A percentile compares a stretch with the other conserved stretches of the same genome.
phyloP scores from a whole-genome alignment of 2,329 filamentous ascomycete genomes.

The Knufia petricola region DNA sequence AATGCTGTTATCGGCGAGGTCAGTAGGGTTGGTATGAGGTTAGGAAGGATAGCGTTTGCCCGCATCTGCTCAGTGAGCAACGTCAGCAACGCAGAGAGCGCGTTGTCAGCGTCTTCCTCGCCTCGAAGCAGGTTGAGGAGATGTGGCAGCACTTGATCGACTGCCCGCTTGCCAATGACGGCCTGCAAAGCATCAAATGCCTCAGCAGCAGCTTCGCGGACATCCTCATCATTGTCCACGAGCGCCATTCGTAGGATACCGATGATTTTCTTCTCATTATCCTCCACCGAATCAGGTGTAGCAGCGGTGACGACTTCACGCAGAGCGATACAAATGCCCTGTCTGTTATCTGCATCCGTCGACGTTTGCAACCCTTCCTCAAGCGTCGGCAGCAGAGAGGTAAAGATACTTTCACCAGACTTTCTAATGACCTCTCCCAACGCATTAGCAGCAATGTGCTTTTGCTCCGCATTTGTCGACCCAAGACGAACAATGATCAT shows the following conservation, averaged over 20 bases:
- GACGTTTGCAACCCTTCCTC: constrained; percentile 84
- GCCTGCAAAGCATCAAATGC: constrained; percentile 93
- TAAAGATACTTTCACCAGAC: constrained; percentile 85
- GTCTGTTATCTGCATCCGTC: constrained; percentile 83
- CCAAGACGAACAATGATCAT: constrained; percentile 88
- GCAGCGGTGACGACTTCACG: constrained; percentile 88
- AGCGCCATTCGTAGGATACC: constrained; percentile 87
- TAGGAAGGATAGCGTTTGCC: constrained; percentile 93
- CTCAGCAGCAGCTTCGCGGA: constrained; percentile 90
- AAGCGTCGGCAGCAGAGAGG: constrained; percentile 78
- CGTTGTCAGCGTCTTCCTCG: constrained; percentile 81
- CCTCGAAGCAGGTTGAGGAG: constrained; percentile 81
- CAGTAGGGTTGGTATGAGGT: constrained; percentile 86
- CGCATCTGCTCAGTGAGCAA: constrained; percentile 86
- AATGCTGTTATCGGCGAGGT: constrained; percentile 85
- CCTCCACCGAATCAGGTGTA: constrained; percentile 76
- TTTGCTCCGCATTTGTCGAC: constrained; percentile 96
- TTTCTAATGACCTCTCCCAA: constrained; percentile 94
- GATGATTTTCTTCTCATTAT: constrained; percentile 90
- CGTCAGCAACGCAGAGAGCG: constrained; percentile 82
- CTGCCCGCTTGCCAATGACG: constrained; percentile 83
- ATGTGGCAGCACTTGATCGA: constrained; percentile 90
- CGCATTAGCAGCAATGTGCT: constrained; percentile 95
- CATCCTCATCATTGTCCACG: constrained; percentile 79
- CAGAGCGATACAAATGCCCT: constrained; percentile 94